Base-by-base conservation (phyloP, 148 eudicot species). In the Nyssa sinensis region DNA sequence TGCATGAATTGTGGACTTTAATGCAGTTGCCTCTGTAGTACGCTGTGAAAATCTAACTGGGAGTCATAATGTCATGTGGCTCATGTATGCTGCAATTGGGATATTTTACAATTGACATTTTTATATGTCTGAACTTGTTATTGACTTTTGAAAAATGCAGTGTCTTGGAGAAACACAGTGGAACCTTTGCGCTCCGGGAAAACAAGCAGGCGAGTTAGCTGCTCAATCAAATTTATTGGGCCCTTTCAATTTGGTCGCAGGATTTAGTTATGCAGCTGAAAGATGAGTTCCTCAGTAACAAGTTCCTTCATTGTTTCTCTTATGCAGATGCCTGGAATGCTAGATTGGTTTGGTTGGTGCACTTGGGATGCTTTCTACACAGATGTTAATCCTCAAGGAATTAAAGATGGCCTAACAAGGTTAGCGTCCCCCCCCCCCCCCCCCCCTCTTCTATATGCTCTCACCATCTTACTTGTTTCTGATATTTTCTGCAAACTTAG, bases 341-440 rank as follows among this genome's bases (percentile, higher is more conserved):
- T 84, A 59, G 85, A 84, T 70, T 81, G 75, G 44, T 84, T 84
- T 41, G 87, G 87, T 65, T 84, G 85, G 87, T 84, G 87, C 67
- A 84, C 87, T 4, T 84, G 87, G 87, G 87, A 81, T 76, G 87
- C 85, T 33, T 84, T 84, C 71, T 78, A 84, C 41, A 66, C 33
- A 0, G 83, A 81, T 37, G 87, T 84, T 8, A 74, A 78, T 75
- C 84, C 86, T 41, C 72, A 74, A 71, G 86, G 84, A 74, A 80
- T 84, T 51, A 77, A n/a, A 70, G 81, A 77, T n/a, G 84, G 86
- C 34, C 67, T 84, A 24, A 59, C 72, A 73, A 81, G 87, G 87
- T 84, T 34, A 37, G 16, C 33, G 6, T 25, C 44, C 16, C n/a
- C 57, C 62, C 35, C 60, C n/a, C 44, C 16, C n/a, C 57, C 62